Evolutionary conservation across 1,284 basidiomycete species (phyloP).

Genomic region (Sporisorium reilianum): DNA sequence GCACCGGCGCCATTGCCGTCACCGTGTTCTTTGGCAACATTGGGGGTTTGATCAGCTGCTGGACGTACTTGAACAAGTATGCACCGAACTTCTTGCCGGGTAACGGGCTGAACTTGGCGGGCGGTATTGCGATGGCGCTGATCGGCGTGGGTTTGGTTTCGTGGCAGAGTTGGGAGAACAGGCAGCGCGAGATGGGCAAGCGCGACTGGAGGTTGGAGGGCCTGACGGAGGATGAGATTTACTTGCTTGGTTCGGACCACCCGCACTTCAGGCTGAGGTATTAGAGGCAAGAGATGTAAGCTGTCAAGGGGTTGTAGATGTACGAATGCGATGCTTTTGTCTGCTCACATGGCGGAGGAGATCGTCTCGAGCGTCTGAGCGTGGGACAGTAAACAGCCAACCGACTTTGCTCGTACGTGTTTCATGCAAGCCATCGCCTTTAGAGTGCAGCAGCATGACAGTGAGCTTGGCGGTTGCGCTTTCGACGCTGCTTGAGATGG

Average conservation of each 20-base stretch:
- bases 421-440: no score
- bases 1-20: constrained; percentile 61
- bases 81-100: constrained; percentile 51
- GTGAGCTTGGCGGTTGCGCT: no score
- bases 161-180: constrained; percentile 51
- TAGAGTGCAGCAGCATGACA: no score
- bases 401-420: no score
- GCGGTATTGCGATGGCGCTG: constrained; percentile 28
- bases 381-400: no score
- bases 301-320: no score
- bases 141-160: constrained; percentile 16
- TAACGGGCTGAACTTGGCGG: constrained; percentile 47
- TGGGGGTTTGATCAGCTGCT: constrained; percentile 64
- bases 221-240: constrained; percentile 30
- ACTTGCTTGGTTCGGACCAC: constrained; percentile 44
- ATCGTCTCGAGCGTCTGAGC: no score
- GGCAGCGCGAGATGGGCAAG: constrained; percentile 27
- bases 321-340: not conserved
- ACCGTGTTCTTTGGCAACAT: constrained; percentile 65
- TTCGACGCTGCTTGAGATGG: no score
- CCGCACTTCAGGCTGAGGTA: constrained; percentile 44
- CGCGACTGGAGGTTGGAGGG: constrained; percentile 29
- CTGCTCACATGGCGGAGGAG: not conserved
- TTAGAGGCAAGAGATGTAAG: constrained; percentile 1
- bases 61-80: constrained; percentile 55